phyloP scores from a whole-genome alignment of 2,329 filamentous ascomycete genomes.

The Fusarium chaquense region DNA sequence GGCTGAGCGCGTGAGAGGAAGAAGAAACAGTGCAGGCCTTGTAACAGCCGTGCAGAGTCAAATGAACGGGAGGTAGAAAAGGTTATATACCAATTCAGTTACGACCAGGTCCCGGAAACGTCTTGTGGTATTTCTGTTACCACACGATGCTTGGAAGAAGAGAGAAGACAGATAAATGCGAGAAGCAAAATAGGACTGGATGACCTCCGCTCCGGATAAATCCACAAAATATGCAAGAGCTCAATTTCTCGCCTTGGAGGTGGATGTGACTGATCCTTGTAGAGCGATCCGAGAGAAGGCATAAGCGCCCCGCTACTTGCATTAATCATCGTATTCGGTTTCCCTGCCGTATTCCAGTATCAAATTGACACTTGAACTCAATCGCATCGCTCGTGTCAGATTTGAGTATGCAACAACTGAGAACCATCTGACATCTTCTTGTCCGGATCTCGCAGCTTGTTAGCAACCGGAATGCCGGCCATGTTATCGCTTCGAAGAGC shows the following conservation, averaged over 20 bases:
- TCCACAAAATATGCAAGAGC: slow-evolving; percentile 47
- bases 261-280: slow-evolving; percentile 42
- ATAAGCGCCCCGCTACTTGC: slow-evolving; percentile 29
- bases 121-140: slow-evolving; percentile 36
- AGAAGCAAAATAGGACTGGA: slow-evolving; percentile 38
- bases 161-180: slow-evolving; percentile 35
- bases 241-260: slow-evolving; percentile 45
- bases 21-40: slow-evolving; percentile 36
- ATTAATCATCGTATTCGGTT: slow-evolving; percentile 34
- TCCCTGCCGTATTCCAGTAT: not conserved
- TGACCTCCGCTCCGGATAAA: slow-evolving; percentile 47
- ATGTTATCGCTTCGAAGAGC: not conserved
- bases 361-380: not conserved
- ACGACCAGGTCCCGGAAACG: slow-evolving; percentile 39
- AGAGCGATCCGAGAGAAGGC: slow-evolving; percentile 23
- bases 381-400: not conserved
- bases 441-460: slow-evolving; percentile 1
- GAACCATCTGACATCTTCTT: not conserved
- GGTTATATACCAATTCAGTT: slow-evolving; percentile 43
- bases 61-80: slow-evolving; percentile 35
- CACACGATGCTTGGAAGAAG: slow-evolving; percentile 35
- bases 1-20: slow-evolving; percentile 17
- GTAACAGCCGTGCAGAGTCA: slow-evolving; percentile 25
- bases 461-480: slow-evolving; percentile 5
- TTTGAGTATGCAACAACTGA: slow-evolving; percentile 23